These are phyloP conservation scores for Piloderma croceum DNA, from an alignment of 768 basidiomycete species.

Conservation along the genomic window DNA sequence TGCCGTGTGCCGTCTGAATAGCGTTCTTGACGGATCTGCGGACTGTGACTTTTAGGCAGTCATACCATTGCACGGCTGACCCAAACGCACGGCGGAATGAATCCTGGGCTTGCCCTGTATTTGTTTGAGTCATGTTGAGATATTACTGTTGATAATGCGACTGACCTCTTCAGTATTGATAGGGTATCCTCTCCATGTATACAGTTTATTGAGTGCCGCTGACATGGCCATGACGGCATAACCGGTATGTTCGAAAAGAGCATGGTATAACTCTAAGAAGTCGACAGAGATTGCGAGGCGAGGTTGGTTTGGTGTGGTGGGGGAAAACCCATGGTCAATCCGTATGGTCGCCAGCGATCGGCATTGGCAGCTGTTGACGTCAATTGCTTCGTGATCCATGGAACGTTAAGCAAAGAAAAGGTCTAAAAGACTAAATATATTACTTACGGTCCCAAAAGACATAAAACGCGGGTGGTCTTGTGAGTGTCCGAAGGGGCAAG, in stretches of 20 bases:
- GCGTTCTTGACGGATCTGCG: conserved; percentile 10
- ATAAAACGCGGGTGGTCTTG: background rate
- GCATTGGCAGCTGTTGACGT: conserved; percentile 19
- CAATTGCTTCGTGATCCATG: conserved; percentile 13
- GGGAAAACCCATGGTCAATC: conserved; percentile 29
- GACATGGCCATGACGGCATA: conserved; percentile 29
- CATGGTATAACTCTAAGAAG: conserved; percentile 27
- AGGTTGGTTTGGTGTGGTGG: conserved; percentile 19
- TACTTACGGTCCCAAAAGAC: background rate
- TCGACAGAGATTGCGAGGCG: conserved; percentile 20
- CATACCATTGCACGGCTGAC: conserved; percentile 25
- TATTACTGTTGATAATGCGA: background rate
- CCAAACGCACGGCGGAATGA: conserved; percentile 25
- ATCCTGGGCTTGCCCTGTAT: conserved; percentile 23
- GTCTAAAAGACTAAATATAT: background rate
- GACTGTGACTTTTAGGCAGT: conserved; percentile 13
- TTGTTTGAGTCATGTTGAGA: background rate
- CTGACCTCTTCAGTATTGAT: conserved; percentile 14
- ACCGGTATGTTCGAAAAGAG: conserved; percentile 32
- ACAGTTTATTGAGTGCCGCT: conserved; percentile 23
- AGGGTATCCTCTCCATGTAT: conserved; percentile 21
- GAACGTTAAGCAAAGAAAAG: background rate
- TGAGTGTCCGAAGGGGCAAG: background rate
- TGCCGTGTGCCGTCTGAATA: conserved; percentile 1
- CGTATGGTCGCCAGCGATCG: conserved; percentile 18